These are phyloP conservation scores for Acanthamoeba triangularis DNA, from an alignment of 208 protist genomes.

Conservation along the genomic window DNA sequence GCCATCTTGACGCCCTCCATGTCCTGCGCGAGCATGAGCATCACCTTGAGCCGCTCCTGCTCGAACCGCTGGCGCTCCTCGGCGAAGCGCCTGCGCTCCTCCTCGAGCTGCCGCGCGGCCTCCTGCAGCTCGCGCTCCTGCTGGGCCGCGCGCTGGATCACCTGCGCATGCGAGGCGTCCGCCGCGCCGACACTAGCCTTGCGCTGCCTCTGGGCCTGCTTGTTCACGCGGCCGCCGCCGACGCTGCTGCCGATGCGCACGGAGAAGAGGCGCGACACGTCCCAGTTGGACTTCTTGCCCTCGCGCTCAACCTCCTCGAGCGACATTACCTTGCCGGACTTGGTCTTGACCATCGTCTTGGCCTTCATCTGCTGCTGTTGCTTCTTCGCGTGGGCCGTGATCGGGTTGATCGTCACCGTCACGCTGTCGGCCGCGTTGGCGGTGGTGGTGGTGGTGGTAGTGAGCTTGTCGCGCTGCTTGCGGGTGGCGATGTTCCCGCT, in stretches of 20 bases:
- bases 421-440: not conserved
- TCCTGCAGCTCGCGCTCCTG: not conserved
- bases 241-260: not conserved
- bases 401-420: not conserved
- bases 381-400: not conserved
- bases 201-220: not conserved
- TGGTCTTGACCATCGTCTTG: not conserved
- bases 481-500: not conserved
- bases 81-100: not conserved
- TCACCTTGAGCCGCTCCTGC: not conserved
- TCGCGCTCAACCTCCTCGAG: constrained; percentile 12
- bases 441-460: no score
- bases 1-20: constrained; percentile 30
- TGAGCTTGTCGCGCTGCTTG: not conserved
- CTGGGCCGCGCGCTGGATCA: not conserved
- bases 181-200: not conserved
- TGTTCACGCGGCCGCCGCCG: not conserved
- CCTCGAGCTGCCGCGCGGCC: constrained; percentile 4
- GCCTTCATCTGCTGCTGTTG: not conserved
- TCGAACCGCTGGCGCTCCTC: constrained; percentile 16
- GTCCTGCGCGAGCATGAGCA: not conserved
- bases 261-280: not conserved
- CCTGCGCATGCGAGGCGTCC: not conserved
- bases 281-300: constrained; percentile 21
- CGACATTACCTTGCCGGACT: not conserved